Percentiles rank a stretch among this genome's conserved stretches.
Evolutionary conservation across 129 eudicot genomes (phyloP).

Genomic region (Arctium minus): DNA sequence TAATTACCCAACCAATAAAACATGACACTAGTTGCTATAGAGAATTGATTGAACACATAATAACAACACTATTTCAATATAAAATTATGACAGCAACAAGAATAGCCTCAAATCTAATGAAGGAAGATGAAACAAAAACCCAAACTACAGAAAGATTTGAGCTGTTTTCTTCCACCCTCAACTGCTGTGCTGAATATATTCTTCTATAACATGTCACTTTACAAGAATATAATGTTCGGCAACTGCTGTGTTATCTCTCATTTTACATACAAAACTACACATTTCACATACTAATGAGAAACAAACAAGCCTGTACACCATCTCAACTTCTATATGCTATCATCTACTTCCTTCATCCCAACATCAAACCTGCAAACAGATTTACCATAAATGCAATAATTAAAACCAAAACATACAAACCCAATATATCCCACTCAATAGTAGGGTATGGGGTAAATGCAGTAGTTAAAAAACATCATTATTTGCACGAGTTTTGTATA

Average conservation of each 20-base stretch:
- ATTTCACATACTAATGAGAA: slow-evolving; percentile 10
- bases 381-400: slow-evolving; percentile 7
- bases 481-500: neutral
- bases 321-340: slow-evolving; percentile 12
- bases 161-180: neutral
- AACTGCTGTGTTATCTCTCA: slow-evolving; percentile 4
- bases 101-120: neutral
- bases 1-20: no score
- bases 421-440: neutral
- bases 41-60: no score
- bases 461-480: neutral
- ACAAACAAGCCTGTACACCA: slow-evolving; percentile 16
- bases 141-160: neutral
- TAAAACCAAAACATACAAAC: neutral
- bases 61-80: neutral
- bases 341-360: slow-evolving; percentile 7
- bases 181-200: neutral
- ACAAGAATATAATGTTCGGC: neutral
- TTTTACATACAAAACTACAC: neutral
- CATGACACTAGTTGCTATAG: no score
- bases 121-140: neutral
- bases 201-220: neutral
- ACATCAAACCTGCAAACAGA: slow-evolving; percentile 17
- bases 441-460: neutral
- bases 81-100: neutral